A percentile compares a stretch with the other conserved stretches of the same genome.
phyloP scores from a whole-genome alignment of 2,329 filamentous ascomycete species.

The Xylaria arbuscula region DNA sequence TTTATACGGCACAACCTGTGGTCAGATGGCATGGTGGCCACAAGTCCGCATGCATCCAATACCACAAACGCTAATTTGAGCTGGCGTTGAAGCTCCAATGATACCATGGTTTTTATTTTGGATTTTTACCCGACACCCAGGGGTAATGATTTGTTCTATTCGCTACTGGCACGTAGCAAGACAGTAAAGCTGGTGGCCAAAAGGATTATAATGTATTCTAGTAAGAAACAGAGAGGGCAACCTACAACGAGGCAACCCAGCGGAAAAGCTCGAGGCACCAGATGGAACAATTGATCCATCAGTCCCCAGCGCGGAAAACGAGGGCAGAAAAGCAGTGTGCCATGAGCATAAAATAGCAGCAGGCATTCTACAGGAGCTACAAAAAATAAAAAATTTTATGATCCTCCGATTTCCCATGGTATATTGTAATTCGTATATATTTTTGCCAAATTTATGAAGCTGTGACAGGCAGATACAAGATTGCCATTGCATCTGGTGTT shows the following conservation, averaged over 20 bases:
- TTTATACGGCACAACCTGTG: constrained; percentile 35
- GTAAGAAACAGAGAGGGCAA: constrained; percentile 48
- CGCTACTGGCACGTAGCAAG: constrained; percentile 40
- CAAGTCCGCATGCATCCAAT: constrained; percentile 37
- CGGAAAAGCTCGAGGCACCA: constrained; percentile 19
- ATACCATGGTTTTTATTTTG: constrained; percentile 51
- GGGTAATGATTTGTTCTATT: constrained; percentile 42
- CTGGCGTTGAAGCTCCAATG: constrained; percentile 50
- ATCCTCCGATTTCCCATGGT: background rate
- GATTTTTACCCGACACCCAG: constrained; percentile 41
- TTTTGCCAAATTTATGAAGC: no score
- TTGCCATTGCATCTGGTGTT: background rate
- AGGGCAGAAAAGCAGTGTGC: constrained; percentile 39
- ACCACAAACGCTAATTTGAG: constrained; percentile 44
- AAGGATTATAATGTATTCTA: constrained; percentile 46
- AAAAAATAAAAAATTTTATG: constrained; percentile 43
- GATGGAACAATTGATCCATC: constrained; percentile 20
- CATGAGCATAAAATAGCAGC: constrained; percentile 45
- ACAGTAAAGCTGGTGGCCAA: constrained; percentile 28
- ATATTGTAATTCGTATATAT: background rate
- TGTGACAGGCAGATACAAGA: no score
- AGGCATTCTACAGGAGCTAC: constrained; percentile 45
- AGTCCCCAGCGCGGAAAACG: constrained; percentile 22
- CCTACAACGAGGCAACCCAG: constrained; percentile 40
- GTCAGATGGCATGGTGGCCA: constrained; percentile 35